These are phyloP conservation scores for Magnaporthiopsis rhizophila DNA, from an alignment of 2,329 filamentous ascomycete genomes.

Conservation along the genomic window DNA sequence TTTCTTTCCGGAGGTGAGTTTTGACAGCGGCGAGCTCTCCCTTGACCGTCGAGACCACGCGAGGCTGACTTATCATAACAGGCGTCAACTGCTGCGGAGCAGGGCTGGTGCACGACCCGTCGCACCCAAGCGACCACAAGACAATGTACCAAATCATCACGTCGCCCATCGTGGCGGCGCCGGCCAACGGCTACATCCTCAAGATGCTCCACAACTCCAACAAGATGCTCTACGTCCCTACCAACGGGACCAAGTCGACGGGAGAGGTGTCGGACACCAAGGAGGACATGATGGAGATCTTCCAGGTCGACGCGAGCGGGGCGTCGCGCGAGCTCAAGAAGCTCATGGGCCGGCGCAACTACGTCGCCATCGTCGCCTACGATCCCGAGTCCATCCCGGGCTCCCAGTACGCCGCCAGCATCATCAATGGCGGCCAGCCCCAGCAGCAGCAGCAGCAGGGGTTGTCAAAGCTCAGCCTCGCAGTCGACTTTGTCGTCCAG, in stretches of 20 bases:
- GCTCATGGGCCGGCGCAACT: slow-evolving; percentile 89
- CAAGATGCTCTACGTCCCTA: slow-evolving; percentile 82
- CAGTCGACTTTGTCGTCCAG: slow-evolving; percentile 95
- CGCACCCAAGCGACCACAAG: slow-evolving; percentile 88
- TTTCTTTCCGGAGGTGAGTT: slow-evolving; percentile 78
- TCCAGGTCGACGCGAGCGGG: slow-evolving; percentile 89
- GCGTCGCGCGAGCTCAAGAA: slow-evolving; percentile 74
- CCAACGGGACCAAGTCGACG: slow-evolving; percentile 71
- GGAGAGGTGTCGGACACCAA: slow-evolving; percentile 83
- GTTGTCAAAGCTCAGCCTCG: slow-evolving; percentile 67
- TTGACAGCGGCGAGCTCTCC: not conserved
- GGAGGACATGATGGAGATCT: slow-evolving; percentile 99
- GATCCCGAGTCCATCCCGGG: slow-evolving; percentile 66
- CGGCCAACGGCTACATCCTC: slow-evolving; percentile 75
- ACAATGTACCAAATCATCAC: slow-evolving; percentile 97
- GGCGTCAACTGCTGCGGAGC: slow-evolving; percentile 87
- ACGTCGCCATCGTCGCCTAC: slow-evolving; percentile 87
- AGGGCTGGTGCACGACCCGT: slow-evolving; percentile 87
- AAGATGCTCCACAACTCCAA: slow-evolving; percentile 86
- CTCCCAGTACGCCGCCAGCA: slow-evolving; percentile 19
- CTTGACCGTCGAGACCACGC: not conserved
- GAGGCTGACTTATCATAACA: slow-evolving; percentile 21
- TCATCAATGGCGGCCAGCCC: slow-evolving; percentile 15
- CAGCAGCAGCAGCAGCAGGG: slow-evolving; percentile 37
- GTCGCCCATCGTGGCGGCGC: slow-evolving; percentile 83